Percentiles rank a stretch among this genome's conserved stretches.
Evolutionary conservation across 805 yeast species (phyloP).

Genomic region (Kurtzmaniella cleridarum): DNA sequence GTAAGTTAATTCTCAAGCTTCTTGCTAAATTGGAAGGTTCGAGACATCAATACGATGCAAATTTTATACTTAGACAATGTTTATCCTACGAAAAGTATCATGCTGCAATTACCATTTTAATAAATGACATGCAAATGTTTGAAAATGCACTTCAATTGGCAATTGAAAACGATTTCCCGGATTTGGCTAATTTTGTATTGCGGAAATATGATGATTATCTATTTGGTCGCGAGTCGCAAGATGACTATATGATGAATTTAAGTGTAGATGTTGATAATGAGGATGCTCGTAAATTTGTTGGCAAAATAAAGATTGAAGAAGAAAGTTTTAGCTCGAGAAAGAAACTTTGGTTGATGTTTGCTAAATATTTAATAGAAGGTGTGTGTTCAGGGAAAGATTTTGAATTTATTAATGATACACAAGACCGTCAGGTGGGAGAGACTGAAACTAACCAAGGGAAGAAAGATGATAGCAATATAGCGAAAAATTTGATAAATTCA

Average conservation of each 20-base stretch:
- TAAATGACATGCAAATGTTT: slow-evolving; percentile 55
- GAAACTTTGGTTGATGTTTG: slow-evolving; percentile 67
- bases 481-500: slow-evolving; percentile 7
- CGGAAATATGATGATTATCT: slow-evolving; percentile 24
- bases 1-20: slow-evolving; percentile 13
- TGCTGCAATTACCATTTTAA: slow-evolving; percentile 70
- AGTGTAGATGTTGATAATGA: slow-evolving; percentile 47
- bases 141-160: slow-evolving; percentile 83
- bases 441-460: background rate
- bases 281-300: slow-evolving; percentile 31
- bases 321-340: slow-evolving; percentile 46
- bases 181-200: slow-evolving; percentile 41
- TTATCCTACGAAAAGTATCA: slow-evolving; percentile 51
- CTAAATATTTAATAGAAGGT: slow-evolving; percentile 42
- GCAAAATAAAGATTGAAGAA: slow-evolving; percentile 29
- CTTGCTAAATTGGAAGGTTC: slow-evolving; percentile 20
- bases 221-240: slow-evolving; percentile 7
- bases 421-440: background rate
- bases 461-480: slow-evolving; percentile 5
- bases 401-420: slow-evolving; percentile 10
- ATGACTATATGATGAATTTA: slow-evolving; percentile 18
- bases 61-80: slow-evolving; percentile 72
- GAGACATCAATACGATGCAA: slow-evolving; percentile 48
- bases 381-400: slow-evolving; percentile 17
- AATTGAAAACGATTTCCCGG: slow-evolving; percentile 51